Evolutionary conservation across 2,329 filamentous ascomycete genomes (phyloP), one percentile per base, ranked within the genome.

Genomic region (Fusarium domesticum): DNA sequence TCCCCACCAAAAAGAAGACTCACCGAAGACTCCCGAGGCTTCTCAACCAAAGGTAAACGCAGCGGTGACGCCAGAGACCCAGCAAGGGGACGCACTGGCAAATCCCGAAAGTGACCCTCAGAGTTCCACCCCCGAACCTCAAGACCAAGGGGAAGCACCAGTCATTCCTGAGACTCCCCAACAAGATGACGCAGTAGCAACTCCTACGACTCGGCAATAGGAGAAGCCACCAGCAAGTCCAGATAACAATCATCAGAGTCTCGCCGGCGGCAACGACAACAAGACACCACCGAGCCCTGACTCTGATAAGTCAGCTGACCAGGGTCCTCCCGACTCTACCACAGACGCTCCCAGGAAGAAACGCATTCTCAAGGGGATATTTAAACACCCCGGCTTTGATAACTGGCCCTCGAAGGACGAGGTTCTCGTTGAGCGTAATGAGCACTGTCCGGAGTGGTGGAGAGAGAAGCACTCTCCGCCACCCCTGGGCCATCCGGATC

Each of bases 391-490:
- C n/a, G n/a, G n/a, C n/a, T n/a, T n/a, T n/a, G n/a, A n/a, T n/a
- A n/a, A n/a, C n/a, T 28, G 23, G 23, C 23, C 23, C 7, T 11
- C 23, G 5, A 12, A 28, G 14, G 23, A 28, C 8, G 8, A 28
- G 14, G 14, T 8, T 11, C 4, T 28, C 3, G 23, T 12, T 8
- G 30, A 25, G 3, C 42, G 50, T 6, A 17, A 15, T n/a, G 18
- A 14, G 10, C 41, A 43, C 14, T 10, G 10, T 25, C 6, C 15
- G 3, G 6, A 33, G 4, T 51, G 53, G 50, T 56, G 44, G 44
- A 42, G 47, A 4, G 10, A 18, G 1, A 30, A 6, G 3, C 48
- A 54, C 6, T 35, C 12, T 18, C 32, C 32, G 10, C 36, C 15
- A 5, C 2, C 14, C 6, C 6, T 16, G 2, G 46, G 34, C 30